Base-by-base conservation (phyloP, 179 eudicot genomes). In the Spergularia azorica region DNA sequence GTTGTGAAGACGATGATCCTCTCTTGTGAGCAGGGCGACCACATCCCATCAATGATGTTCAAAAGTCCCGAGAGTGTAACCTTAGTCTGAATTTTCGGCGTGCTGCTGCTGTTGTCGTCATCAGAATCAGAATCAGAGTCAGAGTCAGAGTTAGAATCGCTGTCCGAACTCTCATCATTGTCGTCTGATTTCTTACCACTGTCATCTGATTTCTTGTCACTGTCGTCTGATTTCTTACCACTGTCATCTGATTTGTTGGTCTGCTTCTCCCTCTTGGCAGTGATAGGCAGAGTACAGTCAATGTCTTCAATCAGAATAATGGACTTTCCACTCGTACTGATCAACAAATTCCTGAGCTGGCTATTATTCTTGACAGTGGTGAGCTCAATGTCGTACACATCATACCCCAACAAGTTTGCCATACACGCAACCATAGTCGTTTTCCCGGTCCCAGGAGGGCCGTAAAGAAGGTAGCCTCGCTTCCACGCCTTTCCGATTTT, bases 371-470 rank as follows among this genome's bases (percentile, higher is more conserved):
- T 75, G 8, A 83, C 76, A 2, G 88, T 71, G 0, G 84, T 85
- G 13, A 84, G 71, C 81, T 86, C 87, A 20, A 89, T 82, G 73
- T 87, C 87, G 72, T 82, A 87, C 1, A 89, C 72, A 32, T 89
- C 86, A 63, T 84, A 84, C 43, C 79, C 64, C 48, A 86, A 61
- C 21, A 86, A 76, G 62, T 91, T 91, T 1, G 96, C 96, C 88
- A 89, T 91, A 68, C 93, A 93, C 3, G 93, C 90, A 6, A 91
- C 88, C 92, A 89, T 87, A 41, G 93, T 89, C 0, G 93, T 89
- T 15, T 91, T 91, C 0, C 96, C 96, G 0, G 93, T 89, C 2
- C 96, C 93, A 0, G 96, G 96, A 0, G 96, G 96, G 10, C 9
- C 92, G 86, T 60, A 88, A 71, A 16, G 69, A 14, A 79, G 75